Evolutionary conservation across 495 filamentous ascomycete species (phyloP).

Genomic region (Aspergillus taichungensis): DNA sequence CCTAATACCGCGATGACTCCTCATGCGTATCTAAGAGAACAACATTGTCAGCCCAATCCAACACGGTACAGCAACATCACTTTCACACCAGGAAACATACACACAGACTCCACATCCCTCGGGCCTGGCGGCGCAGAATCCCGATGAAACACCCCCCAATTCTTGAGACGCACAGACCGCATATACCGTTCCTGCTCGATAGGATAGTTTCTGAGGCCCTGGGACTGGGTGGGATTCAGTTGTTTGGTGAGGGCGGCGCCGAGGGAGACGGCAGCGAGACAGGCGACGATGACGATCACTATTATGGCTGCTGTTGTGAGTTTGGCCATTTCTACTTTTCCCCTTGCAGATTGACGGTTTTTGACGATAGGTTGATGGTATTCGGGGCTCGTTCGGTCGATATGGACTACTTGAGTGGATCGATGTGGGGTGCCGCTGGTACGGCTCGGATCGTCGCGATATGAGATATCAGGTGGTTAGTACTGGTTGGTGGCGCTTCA

Average conservation of each 20-base stretch:
- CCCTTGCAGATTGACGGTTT: too few species aligned
- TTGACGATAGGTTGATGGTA: too few species aligned
- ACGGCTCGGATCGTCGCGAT: too few species aligned
- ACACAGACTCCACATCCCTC: constrained; percentile 24
- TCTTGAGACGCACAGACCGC: constrained; percentile 28
- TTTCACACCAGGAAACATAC: constrained; percentile 13
- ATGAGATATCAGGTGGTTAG: too few species aligned
- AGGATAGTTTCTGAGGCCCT: constrained; percentile 9
- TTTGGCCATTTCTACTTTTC: constrained; percentile 12
- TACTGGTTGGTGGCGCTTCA: too few species aligned
- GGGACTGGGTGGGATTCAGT: constrained; percentile 17
- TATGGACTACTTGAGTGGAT: too few species aligned
- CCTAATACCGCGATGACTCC: too few species aligned
- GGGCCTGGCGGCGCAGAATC: constrained; percentile 12
- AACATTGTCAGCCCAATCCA: too few species aligned
- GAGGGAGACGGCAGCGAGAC: constrained; percentile 25
- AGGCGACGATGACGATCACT: constrained; percentile 35
- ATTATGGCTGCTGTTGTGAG: constrained; percentile 29
- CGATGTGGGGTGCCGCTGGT: too few species aligned
- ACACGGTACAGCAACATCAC: too few species aligned
- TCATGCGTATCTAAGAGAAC: too few species aligned
- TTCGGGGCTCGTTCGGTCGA: too few species aligned
- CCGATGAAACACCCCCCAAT: constrained; percentile 18
- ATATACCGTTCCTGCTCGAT: constrained; percentile 33
- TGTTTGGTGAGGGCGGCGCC: constrained; percentile 27